These are phyloP conservation scores for Jackrogersella multiformis DNA, from an alignment of 495 filamentous ascomycete species.

Conservation along the genomic window DNA sequence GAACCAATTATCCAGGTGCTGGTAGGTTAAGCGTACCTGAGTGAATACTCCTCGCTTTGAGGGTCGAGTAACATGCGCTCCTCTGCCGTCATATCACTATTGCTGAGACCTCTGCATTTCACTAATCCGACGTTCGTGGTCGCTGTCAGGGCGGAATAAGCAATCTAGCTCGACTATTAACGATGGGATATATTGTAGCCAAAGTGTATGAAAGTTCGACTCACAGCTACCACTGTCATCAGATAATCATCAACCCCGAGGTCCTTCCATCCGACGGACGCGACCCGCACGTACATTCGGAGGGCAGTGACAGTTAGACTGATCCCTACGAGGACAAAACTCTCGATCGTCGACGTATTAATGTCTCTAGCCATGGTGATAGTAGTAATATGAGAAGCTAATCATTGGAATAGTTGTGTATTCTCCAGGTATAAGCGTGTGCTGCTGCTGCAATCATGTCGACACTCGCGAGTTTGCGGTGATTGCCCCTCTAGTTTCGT, in stretches of 20 bases:
- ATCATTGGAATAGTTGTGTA: neutral
- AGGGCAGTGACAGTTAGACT: slow-evolving; percentile 61
- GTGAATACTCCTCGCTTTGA: slow-evolving; percentile 57
- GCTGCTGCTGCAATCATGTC: neutral
- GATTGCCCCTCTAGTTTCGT: neutral
- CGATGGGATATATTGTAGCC: neutral
- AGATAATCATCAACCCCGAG: slow-evolving; percentile 67
- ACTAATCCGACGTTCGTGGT: neutral
- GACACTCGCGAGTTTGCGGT: neutral
- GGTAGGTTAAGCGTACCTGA: slow-evolving; percentile 39
- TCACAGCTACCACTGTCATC: slow-evolving; percentile 65
- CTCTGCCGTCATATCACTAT: slow-evolving; percentile 65
- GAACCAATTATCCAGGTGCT: no score
- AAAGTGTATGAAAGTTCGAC: slow-evolving; percentile 6
- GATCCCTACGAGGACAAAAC: slow-evolving; percentile 61
- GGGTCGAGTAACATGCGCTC: slow-evolving; percentile 57
- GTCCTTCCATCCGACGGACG: slow-evolving; percentile 58
- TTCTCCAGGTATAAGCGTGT: neutral
- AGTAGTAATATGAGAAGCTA: neutral
- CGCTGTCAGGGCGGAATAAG: slow-evolving; percentile 33
- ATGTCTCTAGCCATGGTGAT: neutral
- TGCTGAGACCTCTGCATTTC: slow-evolving; percentile 57
- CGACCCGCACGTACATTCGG: slow-evolving; percentile 58
- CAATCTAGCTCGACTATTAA: slow-evolving; percentile 6
- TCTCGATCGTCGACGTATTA: slow-evolving; percentile 45